Evolutionary conservation across 495 filamentous ascomycete genomes (phyloP).

Genomic region (Astrocystis sublimbata): DNA sequence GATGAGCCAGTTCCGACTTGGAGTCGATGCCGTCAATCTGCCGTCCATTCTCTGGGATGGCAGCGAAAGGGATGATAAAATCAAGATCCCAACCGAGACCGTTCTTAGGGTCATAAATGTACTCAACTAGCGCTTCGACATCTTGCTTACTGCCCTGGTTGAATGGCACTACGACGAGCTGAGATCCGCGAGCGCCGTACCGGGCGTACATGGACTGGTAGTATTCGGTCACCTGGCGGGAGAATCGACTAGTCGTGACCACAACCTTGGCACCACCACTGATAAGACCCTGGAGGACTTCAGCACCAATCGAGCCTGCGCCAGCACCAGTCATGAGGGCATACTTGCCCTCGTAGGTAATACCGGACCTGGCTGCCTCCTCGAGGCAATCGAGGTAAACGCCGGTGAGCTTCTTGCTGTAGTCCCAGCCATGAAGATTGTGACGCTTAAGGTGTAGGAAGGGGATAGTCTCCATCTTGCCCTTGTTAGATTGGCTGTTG

Average conservation of each 20-base stretch:
- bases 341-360: constrained; percentile 93
- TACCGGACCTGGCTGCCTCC: constrained; percentile 78
- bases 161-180: constrained; percentile 97
- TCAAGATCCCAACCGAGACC: constrained; percentile 98
- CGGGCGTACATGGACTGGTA: constrained; percentile 98
- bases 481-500: constrained; percentile 64
- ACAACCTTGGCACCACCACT: constrained; percentile 94
- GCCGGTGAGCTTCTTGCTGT: constrained; percentile 95
- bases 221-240: constrained; percentile 96
- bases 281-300: constrained; percentile 94
- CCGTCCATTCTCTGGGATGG: constrained; percentile 95
- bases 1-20: constrained; percentile 96
- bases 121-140: constrained; percentile 86
- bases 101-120: constrained; percentile 96
- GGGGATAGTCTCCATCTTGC: constrained; percentile 94
- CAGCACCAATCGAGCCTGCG: constrained; percentile 97
- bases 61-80: constrained; percentile 93
- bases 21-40: constrained; percentile 98
- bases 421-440: constrained; percentile 94
- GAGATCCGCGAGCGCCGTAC: constrained; percentile 88
- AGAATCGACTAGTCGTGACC: constrained; percentile 95
- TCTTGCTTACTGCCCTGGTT: constrained; percentile 99
- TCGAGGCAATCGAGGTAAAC: constrained; percentile 89
- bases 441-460: constrained; percentile 98
- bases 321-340: constrained; percentile 98